These are phyloP conservation scores for Emergomyces africanus DNA, from an alignment of 2,329 filamentous ascomycete species.

Conservation along the genomic window DNA sequence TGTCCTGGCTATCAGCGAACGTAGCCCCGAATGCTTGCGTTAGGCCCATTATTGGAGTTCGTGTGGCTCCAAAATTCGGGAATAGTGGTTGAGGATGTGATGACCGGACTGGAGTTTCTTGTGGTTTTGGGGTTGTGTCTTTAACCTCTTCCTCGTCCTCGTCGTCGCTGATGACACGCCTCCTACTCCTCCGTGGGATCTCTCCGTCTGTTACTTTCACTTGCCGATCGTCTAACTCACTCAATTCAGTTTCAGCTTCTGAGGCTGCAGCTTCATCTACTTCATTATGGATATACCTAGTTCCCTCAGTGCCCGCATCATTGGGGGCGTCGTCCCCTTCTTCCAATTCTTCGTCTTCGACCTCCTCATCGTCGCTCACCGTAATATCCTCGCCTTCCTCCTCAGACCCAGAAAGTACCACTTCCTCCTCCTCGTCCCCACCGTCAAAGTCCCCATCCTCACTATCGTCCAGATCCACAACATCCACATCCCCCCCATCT, in stretches of 20 bases:
- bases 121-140: slow-evolving; percentile 17
- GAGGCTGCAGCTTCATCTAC: slow-evolving; percentile 25
- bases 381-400: slow-evolving; percentile 15
- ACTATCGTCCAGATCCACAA: slow-evolving; percentile 39
- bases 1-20: slow-evolving; percentile 52
- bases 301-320: slow-evolving; percentile 9
- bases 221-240: slow-evolving; percentile 15
- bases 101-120: slow-evolving; percentile 18
- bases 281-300: slow-evolving; percentile 26
- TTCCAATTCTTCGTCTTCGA: slow-evolving; percentile 11
- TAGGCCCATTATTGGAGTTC: slow-evolving; percentile 47
- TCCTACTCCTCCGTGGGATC: slow-evolving; percentile 40
- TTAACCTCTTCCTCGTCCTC: slow-evolving; percentile 44
- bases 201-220: slow-evolving; percentile 30
- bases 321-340: slow-evolving; percentile 13
- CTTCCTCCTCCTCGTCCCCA: slow-evolving; percentile 27
- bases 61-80: slow-evolving; percentile 46
- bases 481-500: slow-evolving; percentile 35
- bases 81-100: slow-evolving; percentile 42
- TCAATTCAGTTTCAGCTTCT: slow-evolving; percentile 17
- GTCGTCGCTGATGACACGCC: slow-evolving; percentile 53
- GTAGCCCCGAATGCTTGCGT: slow-evolving; percentile 88
- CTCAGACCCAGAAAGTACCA: slow-evolving; percentile 12
- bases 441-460: slow-evolving; percentile 35
- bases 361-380: slow-evolving; percentile 11